These are phyloP conservation scores for Clavispora fructus DNA, from an alignment of 805 yeast species.

Conservation along the genomic window DNA sequence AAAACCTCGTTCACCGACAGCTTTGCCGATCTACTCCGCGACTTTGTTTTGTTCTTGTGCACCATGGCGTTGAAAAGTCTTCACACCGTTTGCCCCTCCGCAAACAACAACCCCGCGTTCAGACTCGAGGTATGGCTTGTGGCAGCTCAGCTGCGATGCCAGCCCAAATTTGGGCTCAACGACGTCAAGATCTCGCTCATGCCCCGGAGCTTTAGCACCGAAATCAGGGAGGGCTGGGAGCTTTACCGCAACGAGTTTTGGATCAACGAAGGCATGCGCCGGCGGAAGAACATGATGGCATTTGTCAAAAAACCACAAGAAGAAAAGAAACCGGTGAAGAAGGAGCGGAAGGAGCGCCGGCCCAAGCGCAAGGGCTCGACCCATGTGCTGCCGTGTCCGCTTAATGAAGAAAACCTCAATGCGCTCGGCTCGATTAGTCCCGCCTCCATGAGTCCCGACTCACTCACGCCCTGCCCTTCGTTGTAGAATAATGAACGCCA, in stretches of 20 bases:
- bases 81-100: conserved; percentile 32
- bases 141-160: conserved; percentile 41
- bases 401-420: background rate
- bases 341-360: conserved; percentile 37
- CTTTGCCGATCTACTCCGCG: conserved; percentile 32
- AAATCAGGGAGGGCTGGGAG: conserved; percentile 92
- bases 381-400: background rate
- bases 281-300: conserved; percentile 36
- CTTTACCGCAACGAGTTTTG: conserved; percentile 89
- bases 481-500: background rate
- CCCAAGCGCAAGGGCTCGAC: conserved; percentile 11
- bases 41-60: conserved; percentile 27
- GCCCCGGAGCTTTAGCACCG: conserved; percentile 77
- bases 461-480: background rate
- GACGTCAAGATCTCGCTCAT: conserved; percentile 78
- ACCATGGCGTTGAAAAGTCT: conserved; percentile 24
- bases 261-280: conserved; percentile 73
- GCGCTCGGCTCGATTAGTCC: conserved; percentile 4
- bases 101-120: conserved; percentile 25
- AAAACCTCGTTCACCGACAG: conserved; percentile 30
- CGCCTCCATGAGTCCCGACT: conserved; percentile 3
- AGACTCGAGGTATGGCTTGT: conserved; percentile 36
- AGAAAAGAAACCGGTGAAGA: conserved; percentile 16
- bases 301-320: conserved; percentile 14
- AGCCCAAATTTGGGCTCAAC: conserved; percentile 60